Conservation (phyloP, 148 eudicot genomes). For the Cornus florida region DNA sequence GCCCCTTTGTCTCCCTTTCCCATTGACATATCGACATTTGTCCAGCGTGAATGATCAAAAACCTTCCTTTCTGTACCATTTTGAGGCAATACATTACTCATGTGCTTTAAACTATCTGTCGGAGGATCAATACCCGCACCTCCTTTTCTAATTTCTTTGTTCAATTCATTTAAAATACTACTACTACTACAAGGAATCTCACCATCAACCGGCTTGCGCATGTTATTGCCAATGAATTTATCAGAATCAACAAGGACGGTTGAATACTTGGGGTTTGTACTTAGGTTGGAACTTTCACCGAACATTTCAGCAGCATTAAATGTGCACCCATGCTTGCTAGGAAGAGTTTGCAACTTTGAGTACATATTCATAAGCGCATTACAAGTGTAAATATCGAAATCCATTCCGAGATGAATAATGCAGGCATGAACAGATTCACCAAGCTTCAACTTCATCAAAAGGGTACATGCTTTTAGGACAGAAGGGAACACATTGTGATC, state of each 20-base stretch:
- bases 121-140: slow-evolving; percentile 14
- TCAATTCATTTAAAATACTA: neutral
- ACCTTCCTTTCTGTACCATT: neutral
- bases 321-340: neutral
- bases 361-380: slow-evolving; percentile 92
- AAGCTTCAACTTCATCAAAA: slow-evolving; percentile 52
- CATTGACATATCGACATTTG: neutral
- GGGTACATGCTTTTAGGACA: slow-evolving; percentile 65
- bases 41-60: neutral
- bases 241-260: too few relatives aligned
- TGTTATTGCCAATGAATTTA: too few relatives aligned
- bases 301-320: slow-evolving; percentile 33
- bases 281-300: slow-evolving; percentile 43
- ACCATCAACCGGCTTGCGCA: neutral
- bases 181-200: neutral
- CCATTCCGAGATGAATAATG: slow-evolving; percentile 53
- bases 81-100: neutral
- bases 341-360: slow-evolving; percentile 48
- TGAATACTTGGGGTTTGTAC: neutral
- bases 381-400: slow-evolving; percentile 60
- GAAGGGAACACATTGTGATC: slow-evolving; percentile 78
- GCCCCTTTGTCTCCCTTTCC: slow-evolving; percentile 5
- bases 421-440: slow-evolving; percentile 69
- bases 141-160: slow-evolving; percentile 13
- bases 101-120: slow-evolving; percentile 14